Evolutionary conservation across 495 filamentous ascomycete genomes (phyloP).

Genomic region (Penicillium roqueforti): DNA sequence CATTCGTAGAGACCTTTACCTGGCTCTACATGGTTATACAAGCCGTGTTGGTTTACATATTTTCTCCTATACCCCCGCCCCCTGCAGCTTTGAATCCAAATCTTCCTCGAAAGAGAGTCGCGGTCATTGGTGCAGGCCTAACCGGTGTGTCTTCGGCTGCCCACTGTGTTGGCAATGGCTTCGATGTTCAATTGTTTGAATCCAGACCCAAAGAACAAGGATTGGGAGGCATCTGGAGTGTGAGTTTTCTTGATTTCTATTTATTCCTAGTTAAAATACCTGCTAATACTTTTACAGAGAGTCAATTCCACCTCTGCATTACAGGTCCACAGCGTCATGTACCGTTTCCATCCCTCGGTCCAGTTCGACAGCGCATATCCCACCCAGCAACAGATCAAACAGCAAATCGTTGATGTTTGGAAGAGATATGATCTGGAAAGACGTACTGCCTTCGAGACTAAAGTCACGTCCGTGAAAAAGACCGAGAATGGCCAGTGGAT

Average conservation of each 20-base stretch:
- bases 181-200: constrained; percentile 78
- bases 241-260: constrained; percentile 34
- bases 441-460: constrained; percentile 67
- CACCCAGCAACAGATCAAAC: constrained; percentile 65
- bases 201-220: constrained; percentile 54
- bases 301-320: constrained; percentile 81
- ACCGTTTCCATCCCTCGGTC: constrained; percentile 80
- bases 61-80: constrained; percentile 65
- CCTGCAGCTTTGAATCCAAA: constrained; percentile 43
- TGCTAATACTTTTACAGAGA: constrained; percentile 41
- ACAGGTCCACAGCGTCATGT: constrained; percentile 84
- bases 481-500: constrained; percentile 71
- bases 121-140: constrained; percentile 78
- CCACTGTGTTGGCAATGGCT: constrained; percentile 84
- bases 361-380: constrained; percentile 72
- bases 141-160: constrained; percentile 79
- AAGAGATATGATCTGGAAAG: constrained; percentile 66
- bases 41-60: constrained; percentile 58
- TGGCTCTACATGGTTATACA: constrained; percentile 66
- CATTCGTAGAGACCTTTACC: constrained; percentile 41
- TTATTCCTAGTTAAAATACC: neutral
- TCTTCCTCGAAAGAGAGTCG: constrained; percentile 55
- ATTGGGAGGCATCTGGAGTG: constrained; percentile 82
- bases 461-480: constrained; percentile 62
- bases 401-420: constrained; percentile 69